A percentile compares a stretch with the other conserved stretches of the same genome.
phyloP scores from a whole-genome alignment of 2,329 filamentous ascomycete genomes.

The Fusarium protoensiforme region DNA sequence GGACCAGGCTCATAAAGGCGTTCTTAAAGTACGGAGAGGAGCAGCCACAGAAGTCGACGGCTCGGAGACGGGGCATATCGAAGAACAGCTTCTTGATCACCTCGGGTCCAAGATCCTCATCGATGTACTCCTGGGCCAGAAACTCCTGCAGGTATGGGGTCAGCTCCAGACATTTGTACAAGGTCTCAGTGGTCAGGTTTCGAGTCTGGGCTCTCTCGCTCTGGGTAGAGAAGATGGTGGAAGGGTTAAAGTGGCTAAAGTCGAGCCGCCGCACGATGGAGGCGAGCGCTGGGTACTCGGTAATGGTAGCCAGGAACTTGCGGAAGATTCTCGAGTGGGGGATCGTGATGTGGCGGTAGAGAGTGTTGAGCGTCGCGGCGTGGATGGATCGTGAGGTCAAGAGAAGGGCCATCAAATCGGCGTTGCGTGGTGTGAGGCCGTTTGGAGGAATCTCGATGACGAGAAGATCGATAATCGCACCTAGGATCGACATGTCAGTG shows the following conservation, averaged over 20 bases:
- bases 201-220: conserved; percentile 79
- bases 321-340: conserved; percentile 86
- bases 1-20: conserved; percentile 69
- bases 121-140: conserved; percentile 82
- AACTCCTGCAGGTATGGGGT: conserved; percentile 82
- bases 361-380: conserved; percentile 76
- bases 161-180: conserved; percentile 76
- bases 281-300: conserved; percentile 74
- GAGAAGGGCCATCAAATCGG: conserved; percentile 80
- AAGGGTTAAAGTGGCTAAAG: conserved; percentile 87
- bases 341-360: conserved; percentile 84
- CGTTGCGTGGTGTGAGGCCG: conserved; percentile 79
- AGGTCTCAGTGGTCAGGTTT: conserved; percentile 79
- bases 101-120: conserved; percentile 76
- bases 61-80: conserved; percentile 71
- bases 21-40: conserved; percentile 75
- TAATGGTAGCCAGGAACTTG: conserved; percentile 79
- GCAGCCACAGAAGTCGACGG: conserved; percentile 82
- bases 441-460: conserved; percentile 78
- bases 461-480: conserved; percentile 78
- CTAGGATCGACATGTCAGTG: conserved; percentile 54
- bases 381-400: conserved; percentile 81
- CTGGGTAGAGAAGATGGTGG: conserved; percentile 78
- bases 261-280: conserved; percentile 82
- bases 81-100: conserved; percentile 79